These are phyloP conservation scores for Vigna angularis DNA, from an alignment of 306 rosid genomes.

Conservation along the genomic window DNA sequence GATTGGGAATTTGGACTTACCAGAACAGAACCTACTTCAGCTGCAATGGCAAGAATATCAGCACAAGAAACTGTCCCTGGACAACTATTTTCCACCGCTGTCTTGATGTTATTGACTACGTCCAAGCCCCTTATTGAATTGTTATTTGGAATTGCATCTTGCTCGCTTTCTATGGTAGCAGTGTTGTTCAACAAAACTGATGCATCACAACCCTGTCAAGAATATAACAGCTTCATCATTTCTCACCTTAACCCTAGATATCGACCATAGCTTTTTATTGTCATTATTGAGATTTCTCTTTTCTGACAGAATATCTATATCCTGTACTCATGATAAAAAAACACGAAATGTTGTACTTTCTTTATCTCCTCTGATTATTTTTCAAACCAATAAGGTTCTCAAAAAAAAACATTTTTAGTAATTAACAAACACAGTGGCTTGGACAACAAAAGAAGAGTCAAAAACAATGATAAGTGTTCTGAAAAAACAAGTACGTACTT, in stretches of 20 bases:
- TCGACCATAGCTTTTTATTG: not conserved
- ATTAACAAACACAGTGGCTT: too few species aligned
- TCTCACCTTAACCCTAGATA: not conserved
- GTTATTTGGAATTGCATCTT: constrained; percentile 40
- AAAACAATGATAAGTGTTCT: not conserved
- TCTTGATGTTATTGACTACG: constrained; percentile 57
- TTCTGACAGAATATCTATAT: not conserved
- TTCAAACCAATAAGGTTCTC: not conserved
- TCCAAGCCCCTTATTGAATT: constrained; percentile 65
- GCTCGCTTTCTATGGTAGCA: constrained; percentile 53
- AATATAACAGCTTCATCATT: not conserved
- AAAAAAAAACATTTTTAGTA: not conserved
- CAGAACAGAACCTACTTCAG: constrained; percentile 47
- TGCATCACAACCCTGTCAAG: constrained; percentile 70
- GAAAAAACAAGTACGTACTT: constrained; percentile 23
- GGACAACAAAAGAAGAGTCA: too few species aligned
- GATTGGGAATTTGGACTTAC: constrained; percentile 31
- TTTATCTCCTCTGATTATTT: too few species aligned
- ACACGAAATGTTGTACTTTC: too few species aligned
- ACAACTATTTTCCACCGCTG: constrained; percentile 49
- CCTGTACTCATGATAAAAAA: too few species aligned
- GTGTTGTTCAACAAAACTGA: constrained; percentile 60
- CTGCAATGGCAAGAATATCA: constrained; percentile 63
- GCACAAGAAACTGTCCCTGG: constrained; percentile 65
- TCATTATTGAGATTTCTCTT: too few species aligned